These are phyloP conservation scores for Spizellomyces punctatus DNA, from an alignment of 192 early-diverging fungal species.

Conservation along the genomic window DNA sequence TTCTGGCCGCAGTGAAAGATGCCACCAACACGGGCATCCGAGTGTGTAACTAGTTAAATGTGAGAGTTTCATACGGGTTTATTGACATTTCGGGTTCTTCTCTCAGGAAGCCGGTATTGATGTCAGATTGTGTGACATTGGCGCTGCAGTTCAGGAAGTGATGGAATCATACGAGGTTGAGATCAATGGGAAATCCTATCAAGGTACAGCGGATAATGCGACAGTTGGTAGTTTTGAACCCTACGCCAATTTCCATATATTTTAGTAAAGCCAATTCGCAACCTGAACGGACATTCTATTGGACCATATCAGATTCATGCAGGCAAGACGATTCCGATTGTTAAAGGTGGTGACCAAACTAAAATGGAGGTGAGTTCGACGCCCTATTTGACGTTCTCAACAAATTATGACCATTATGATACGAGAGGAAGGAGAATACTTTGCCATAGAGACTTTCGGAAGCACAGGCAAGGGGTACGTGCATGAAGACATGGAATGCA, in stretches of 20 bases:
- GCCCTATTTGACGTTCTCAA: no score
- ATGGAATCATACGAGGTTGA: constrained; percentile 98
- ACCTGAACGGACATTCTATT: constrained; percentile 96
- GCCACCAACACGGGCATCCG: constrained; percentile 93
- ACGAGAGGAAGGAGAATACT: constrained; percentile 47
- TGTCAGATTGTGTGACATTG: constrained; percentile 91
- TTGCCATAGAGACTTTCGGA: constrained; percentile 98
- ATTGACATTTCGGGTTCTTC: not conserved
- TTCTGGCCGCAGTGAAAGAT: constrained; percentile 87
- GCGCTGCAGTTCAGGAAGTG: constrained; percentile 94
- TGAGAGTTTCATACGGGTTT: not conserved
- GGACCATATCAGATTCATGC: constrained; percentile 89
- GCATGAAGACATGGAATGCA: constrained; percentile 85
- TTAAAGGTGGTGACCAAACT: constrained; percentile 81
- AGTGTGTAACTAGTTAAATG: constrained; percentile 23
- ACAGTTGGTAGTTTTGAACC: not conserved
- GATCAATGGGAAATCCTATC: constrained; percentile 88
- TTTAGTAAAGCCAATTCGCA: constrained; percentile 88
- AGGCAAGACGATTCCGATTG: constrained; percentile 95
- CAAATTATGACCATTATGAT: not conserved
- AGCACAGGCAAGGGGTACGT: constrained; percentile 92
- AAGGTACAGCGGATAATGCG: constrained; percentile 43
- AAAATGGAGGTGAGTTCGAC: constrained; percentile 76
- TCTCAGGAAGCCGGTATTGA: constrained; percentile 91
- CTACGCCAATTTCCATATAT: not conserved